A percentile compares a stretch with the other conserved stretches of the same genome.
Evolutionary conservation across 2,329 filamentous ascomycete species (phyloP).

Genomic region (Colletotrichum orbiculare): DNA sequence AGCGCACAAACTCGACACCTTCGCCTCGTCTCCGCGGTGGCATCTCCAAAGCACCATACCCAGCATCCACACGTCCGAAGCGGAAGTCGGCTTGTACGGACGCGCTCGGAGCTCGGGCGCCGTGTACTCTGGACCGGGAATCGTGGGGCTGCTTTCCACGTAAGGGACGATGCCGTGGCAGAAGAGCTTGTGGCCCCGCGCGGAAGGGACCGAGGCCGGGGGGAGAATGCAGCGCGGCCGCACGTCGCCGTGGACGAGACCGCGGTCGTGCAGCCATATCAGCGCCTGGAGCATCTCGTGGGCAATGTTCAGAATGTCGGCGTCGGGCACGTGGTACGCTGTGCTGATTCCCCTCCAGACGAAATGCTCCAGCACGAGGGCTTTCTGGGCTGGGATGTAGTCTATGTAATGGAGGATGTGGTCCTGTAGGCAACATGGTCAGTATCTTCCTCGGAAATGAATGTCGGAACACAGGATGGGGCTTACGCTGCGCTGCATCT

Average conservation of each 20-base stretch:
- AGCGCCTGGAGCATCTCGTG: slow-evolving; percentile 21
- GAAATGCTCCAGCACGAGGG: slow-evolving; percentile 8
- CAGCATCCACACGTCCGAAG: slow-evolving; percentile 28
- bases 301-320: slow-evolving; percentile 13
- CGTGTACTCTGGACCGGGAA: neutral
- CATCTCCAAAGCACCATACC: slow-evolving; percentile 17
- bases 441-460: too few relatives aligned
- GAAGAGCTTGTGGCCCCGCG: slow-evolving; percentile 16
- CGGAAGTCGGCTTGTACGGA: neutral
- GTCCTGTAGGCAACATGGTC: neutral
- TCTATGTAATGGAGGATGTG: slow-evolving; percentile 17
- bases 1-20: neutral
- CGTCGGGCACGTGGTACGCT: neutral
- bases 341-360: neutral
- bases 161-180: slow-evolving; percentile 26
- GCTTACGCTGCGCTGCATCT: too few relatives aligned
- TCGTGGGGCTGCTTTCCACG: neutral
- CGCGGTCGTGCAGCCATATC: slow-evolving; percentile 19
- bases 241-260: slow-evolving; percentile 20
- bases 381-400: neutral
- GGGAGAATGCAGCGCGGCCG: slow-evolving; percentile 8
- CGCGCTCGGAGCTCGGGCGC: slow-evolving; percentile 5
- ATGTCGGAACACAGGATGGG: too few relatives aligned
- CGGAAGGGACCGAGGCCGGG: neutral
- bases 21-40: neutral